These are phyloP conservation scores for Vitis amurensis DNA, from an alignment of 164 flowering plant species.

Conservation along the genomic window DNA sequence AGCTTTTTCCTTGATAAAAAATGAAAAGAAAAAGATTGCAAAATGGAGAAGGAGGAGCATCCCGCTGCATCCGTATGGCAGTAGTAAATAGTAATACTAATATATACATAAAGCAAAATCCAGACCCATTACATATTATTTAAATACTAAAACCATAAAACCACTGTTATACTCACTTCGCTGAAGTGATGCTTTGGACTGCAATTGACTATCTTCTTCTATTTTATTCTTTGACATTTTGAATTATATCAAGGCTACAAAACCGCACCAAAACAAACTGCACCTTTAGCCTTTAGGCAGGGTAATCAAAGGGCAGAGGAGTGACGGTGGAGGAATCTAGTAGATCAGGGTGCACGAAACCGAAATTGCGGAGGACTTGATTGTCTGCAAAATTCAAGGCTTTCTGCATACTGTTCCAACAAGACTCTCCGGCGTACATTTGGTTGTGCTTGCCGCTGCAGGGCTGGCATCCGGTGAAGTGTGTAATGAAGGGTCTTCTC, in stretches of 20 bases:
- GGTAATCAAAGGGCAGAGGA: slow-evolving; percentile 60
- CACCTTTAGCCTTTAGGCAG: slow-evolving; percentile 20
- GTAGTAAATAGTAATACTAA: too few species aligned
- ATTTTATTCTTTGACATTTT: neutral
- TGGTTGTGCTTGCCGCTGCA: slow-evolving; percentile 84
- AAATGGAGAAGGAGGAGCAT: too few species aligned
- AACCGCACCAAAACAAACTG: neutral
- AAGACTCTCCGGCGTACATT: slow-evolving; percentile 59
- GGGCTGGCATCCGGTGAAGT: slow-evolving; percentile 96
- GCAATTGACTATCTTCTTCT: neutral
- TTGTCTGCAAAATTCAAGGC: slow-evolving; percentile 87
- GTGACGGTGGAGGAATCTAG: slow-evolving; percentile 40
- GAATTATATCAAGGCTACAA: neutral
- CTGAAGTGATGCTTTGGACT: too few species aligned
- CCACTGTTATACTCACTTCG: too few species aligned
- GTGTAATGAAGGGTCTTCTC: slow-evolving; percentile 84
- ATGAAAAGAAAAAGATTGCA: neutral
- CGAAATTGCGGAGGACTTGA: slow-evolving; percentile 78
- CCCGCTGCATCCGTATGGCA: too few species aligned
- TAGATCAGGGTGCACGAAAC: slow-evolving; percentile 53
- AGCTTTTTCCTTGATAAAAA: too few species aligned
- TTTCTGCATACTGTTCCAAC: slow-evolving; percentile 69
- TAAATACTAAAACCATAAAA: too few species aligned
- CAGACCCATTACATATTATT: too few species aligned
- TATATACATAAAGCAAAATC: too few species aligned